These are phyloP conservation scores for Xylaria sp. DNA, from an alignment of 2,329 filamentous ascomycete species.

Conservation along the genomic window DNA sequence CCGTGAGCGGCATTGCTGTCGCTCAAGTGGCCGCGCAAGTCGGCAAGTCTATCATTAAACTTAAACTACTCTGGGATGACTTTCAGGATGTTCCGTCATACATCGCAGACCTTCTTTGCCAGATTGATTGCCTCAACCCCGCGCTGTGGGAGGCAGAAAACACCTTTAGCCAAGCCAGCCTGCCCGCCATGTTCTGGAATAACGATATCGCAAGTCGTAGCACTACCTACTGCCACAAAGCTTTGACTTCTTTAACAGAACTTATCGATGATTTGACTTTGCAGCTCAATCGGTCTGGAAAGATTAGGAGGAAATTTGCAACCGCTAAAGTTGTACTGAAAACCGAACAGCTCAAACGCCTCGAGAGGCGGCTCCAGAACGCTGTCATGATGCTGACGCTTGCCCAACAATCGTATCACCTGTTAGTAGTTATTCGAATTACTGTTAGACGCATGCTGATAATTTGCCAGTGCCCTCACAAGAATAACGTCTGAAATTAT, in stretches of 20 bases:
- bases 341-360: constrained; percentile 28
- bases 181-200: constrained; percentile 26
- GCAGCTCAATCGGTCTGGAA: constrained; percentile 19
- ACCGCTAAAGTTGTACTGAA: constrained; percentile 29
- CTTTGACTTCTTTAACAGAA: constrained; percentile 26
- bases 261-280: constrained; percentile 29
- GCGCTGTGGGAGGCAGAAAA: constrained; percentile 32
- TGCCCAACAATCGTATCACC: constrained; percentile 33
- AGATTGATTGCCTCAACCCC: constrained; percentile 38
- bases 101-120: constrained; percentile 34
- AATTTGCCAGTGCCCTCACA: constrained; percentile 24
- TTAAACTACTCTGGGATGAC: constrained; percentile 36
- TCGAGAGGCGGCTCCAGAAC: constrained; percentile 31
- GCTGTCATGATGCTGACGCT: constrained; percentile 30
- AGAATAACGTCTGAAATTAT: constrained; percentile 32
- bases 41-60: constrained; percentile 32
- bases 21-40: constrained; percentile 32
- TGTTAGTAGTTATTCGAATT: constrained; percentile 20
- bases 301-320: constrained; percentile 1
- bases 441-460: background rate
- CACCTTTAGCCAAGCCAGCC: constrained; percentile 9
- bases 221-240: constrained; percentile 33
- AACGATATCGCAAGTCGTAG: constrained; percentile 19
- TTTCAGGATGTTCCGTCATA: constrained; percentile 36
- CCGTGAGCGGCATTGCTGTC: constrained; percentile 36